These are phyloP conservation scores for Fusarium hostae DNA, from an alignment of 2,329 filamentous ascomycete species.

Conservation along the genomic window DNA sequence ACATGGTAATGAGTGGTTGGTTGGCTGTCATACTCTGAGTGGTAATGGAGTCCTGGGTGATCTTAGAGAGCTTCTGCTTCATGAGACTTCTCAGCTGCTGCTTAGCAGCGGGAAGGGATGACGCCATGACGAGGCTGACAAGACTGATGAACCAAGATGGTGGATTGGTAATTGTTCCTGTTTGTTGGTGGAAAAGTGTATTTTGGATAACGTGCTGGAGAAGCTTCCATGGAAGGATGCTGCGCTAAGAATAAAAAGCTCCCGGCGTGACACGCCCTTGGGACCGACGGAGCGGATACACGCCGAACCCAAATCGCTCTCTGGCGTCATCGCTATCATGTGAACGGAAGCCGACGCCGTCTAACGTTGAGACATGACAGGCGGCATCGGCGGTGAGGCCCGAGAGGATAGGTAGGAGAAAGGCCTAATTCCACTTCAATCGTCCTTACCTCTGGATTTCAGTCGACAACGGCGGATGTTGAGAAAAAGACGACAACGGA, in stretches of 20 bases:
- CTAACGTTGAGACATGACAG: background rate
- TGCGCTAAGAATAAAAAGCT: conserved; percentile 27
- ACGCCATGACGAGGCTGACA: conserved; percentile 57
- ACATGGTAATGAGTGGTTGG: background rate
- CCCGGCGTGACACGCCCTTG: conserved; percentile 21
- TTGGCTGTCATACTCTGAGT: conserved; percentile 72
- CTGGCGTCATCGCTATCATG: conserved; percentile 35
- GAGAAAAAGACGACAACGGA: background rate
- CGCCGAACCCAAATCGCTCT: conserved; percentile 22
- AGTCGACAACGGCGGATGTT: conserved; percentile 11
- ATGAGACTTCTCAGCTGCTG: conserved; percentile 78
- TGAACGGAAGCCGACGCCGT: conserved; percentile 7
- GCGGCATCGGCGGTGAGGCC: conserved; percentile 26
- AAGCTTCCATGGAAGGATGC: conserved; percentile 4
- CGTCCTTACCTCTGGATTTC: background rate
- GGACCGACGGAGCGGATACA: conserved; percentile 28
- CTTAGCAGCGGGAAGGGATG: conserved; percentile 73
- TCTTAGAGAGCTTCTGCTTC: conserved; percentile 70
- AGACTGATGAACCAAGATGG: conserved; percentile 8
- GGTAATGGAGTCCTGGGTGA: conserved; percentile 71
- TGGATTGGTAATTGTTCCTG: conserved; percentile 17
- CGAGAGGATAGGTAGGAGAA: background rate
- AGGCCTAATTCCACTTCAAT: background rate
- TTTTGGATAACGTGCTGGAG: conserved; percentile 14
- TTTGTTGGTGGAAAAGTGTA: conserved; percentile 20